Evolutionary conservation across 2,329 filamentous ascomycete species (phyloP).

Genomic region (Diaporthe capsici): DNA sequence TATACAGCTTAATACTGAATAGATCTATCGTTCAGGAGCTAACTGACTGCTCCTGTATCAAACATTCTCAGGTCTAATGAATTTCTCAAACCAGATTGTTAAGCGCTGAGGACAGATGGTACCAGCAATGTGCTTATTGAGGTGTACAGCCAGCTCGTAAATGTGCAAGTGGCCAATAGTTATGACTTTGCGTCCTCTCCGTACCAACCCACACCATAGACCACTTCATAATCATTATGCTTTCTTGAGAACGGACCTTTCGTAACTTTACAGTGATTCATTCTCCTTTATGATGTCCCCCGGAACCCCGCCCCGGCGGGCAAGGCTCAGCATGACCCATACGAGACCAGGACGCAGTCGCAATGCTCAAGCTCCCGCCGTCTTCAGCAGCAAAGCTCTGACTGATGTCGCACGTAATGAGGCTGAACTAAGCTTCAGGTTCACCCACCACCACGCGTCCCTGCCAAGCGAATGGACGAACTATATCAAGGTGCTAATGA

Average conservation of each 20-base stretch:
- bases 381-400: not conserved
- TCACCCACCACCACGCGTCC: not conserved
- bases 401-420: not conserved
- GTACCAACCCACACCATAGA: too few species aligned
- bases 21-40: not conserved
- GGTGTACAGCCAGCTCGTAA: not conserved
- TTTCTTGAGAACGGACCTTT: too few species aligned
- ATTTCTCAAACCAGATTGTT: not conserved
- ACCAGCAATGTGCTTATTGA: not conserved
- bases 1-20: not conserved
- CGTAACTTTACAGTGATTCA: too few species aligned
- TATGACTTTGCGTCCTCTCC: too few species aligned
- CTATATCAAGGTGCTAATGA: not conserved
- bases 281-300: too few species aligned
- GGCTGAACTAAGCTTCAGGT: conserved; percentile 8
- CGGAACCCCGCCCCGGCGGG: too few species aligned
- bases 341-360: not conserved
- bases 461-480: not conserved
- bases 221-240: too few species aligned
- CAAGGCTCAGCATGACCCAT: too few species aligned
- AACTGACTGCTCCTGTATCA: not conserved
- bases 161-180: not conserved
- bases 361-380: too few species aligned
- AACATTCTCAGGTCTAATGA: not conserved
- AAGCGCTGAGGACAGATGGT: not conserved